Evolutionary conservation across 2,329 filamentous ascomycete species (phyloP).

Genomic region (Aspergillus spinulosporus): DNA sequence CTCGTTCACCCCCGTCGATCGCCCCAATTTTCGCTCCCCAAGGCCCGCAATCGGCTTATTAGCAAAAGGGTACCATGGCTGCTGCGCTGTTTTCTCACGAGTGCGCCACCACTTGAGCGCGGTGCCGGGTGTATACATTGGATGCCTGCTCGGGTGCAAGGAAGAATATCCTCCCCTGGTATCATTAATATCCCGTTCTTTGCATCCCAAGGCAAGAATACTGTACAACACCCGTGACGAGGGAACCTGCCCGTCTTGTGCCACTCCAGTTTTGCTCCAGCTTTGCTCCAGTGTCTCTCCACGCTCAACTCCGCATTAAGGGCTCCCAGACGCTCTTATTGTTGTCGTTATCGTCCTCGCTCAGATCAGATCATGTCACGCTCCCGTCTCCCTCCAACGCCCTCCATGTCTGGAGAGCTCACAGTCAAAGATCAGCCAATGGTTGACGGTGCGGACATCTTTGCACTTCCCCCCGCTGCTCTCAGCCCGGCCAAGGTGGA

Average conservation of each 20-base stretch:
- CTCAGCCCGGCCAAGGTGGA: slow-evolving; percentile 29
- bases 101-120: slow-evolving; percentile 16
- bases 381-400: slow-evolving; percentile 38
- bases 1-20: slow-evolving; percentile 13
- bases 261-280: slow-evolving; percentile 1
- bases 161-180: background rate
- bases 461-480: slow-evolving; percentile 40
- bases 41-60: slow-evolving; percentile 9
- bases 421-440: slow-evolving; percentile 38
- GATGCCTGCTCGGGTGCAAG: slow-evolving; percentile 3
- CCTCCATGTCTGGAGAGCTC: slow-evolving; percentile 42
- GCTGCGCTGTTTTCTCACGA: slow-evolving; percentile 14
- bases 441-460: slow-evolving; percentile 34
- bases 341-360: background rate
- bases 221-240: slow-evolving; percentile 10
- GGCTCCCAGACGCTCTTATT: background rate
- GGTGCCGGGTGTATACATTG: slow-evolving; percentile 14
- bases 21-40: slow-evolving; percentile 7
- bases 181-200: background rate
- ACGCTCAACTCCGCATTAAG: slow-evolving; percentile 7
- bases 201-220: background rate
- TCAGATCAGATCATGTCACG: slow-evolving; percentile 31
- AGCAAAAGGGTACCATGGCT: slow-evolving; percentile 10
- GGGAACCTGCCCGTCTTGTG: slow-evolving; percentile 9
- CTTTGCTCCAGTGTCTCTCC: background rate